phyloP scores from a whole-genome alignment of 2,329 filamentous ascomycete species.

The Harringtonia lauricola region DNA sequence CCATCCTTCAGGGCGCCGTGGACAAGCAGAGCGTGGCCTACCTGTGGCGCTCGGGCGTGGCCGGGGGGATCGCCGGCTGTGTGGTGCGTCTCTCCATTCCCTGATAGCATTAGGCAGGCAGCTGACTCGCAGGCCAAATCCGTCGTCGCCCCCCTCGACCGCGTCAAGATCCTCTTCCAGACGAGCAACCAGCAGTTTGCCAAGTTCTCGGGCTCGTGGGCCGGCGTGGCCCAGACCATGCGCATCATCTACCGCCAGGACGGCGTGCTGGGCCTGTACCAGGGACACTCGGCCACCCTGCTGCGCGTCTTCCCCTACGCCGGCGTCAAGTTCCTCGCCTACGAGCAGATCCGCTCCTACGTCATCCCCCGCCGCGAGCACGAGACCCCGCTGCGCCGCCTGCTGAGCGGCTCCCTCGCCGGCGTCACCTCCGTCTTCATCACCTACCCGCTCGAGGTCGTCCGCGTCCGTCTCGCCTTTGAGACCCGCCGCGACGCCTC shows the following conservation, averaged over 20 bases:
- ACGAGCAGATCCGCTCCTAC: slow-evolving; percentile 81
- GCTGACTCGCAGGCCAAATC: slow-evolving; percentile 65
- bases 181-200: slow-evolving; percentile 87
- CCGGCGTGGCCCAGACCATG: slow-evolving; percentile 72
- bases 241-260: slow-evolving; percentile 70
- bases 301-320: slow-evolving; percentile 95
- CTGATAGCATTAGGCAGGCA: no score
- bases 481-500: slow-evolving; percentile 71
- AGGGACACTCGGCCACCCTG: slow-evolving; percentile 88
- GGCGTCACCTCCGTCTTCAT: slow-evolving; percentile 90
- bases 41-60: slow-evolving; percentile 69
- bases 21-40: slow-evolving; percentile 74
- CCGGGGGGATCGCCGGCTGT: slow-evolving; percentile 84
- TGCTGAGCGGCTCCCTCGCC: slow-evolving; percentile 62
- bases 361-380: slow-evolving; percentile 62
- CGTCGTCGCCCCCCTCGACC: slow-evolving; percentile 85
- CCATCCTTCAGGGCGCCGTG: slow-evolving; percentile 33
- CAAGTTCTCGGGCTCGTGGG: slow-evolving; percentile 86
- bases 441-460: slow-evolving; percentile 89
- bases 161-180: slow-evolving; percentile 98
- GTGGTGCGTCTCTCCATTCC: slow-evolving; percentile 50
- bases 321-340: slow-evolving; percentile 94
- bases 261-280: slow-evolving; percentile 68
- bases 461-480: slow-evolving; percentile 85
- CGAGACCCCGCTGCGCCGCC: slow-evolving; percentile 70